These are phyloP conservation scores for Pleurozium schreberi DNA, from an alignment of 225 moss, liverwort and hornwort genomes.

Conservation along the genomic window DNA sequence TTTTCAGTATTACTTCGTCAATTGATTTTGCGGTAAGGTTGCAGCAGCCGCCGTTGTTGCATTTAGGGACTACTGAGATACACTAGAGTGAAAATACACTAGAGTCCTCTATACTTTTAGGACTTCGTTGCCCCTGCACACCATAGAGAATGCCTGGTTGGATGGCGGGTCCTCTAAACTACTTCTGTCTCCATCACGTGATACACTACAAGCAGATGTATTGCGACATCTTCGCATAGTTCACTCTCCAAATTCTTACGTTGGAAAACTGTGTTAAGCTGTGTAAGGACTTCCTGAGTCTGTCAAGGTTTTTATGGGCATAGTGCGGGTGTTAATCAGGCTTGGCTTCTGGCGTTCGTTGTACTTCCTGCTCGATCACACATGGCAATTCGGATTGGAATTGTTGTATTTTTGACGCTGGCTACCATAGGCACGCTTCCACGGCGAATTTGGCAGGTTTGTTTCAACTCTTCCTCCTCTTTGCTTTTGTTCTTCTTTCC, in stretches of 20 bases:
- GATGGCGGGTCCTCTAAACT: background rate
- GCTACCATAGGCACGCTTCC: conserved; percentile 64
- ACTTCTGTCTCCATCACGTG: background rate
- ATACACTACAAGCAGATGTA: background rate
- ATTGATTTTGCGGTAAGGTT: background rate
- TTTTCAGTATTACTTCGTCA: background rate
- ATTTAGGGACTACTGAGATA: background rate
- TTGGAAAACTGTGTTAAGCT: background rate
- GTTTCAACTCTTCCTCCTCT: background rate
- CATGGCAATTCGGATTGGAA: conserved; percentile 48
- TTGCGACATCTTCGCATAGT: background rate
- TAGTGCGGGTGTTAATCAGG: conserved; percentile 52
- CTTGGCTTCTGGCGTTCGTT: conserved; percentile 90
- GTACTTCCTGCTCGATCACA: conserved; percentile 76
- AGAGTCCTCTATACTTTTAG: background rate
- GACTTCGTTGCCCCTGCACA: background rate
- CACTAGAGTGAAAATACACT: background rate
- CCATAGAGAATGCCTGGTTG: background rate
- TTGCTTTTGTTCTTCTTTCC: background rate
- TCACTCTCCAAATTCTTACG: background rate
- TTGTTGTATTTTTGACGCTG: conserved; percentile 51
- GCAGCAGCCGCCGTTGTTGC: background rate
- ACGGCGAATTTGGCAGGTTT: conserved; percentile 81
- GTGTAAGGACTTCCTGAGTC: conserved; percentile 7
- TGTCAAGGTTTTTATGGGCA: conserved; percentile 21